phyloP scores from a whole-genome alignment of 192 early-diverging fungal species.

The Mortierella claussenii region DNA sequence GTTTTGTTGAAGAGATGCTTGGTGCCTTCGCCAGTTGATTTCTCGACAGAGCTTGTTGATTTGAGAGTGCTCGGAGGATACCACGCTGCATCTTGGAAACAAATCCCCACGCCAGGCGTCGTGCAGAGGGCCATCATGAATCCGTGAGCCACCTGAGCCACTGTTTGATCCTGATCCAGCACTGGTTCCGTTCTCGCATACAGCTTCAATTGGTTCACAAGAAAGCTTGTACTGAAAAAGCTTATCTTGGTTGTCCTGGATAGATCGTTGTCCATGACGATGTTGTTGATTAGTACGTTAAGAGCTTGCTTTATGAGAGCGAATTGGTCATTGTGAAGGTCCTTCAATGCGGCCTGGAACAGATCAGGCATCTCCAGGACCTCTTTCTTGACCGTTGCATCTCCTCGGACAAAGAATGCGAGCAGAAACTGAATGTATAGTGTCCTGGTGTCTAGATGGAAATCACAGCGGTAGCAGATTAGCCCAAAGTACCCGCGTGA shows the following conservation, averaged over 20 bases:
- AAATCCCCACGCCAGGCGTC: slow-evolving; percentile 77
- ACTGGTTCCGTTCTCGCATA: slow-evolving; percentile 63
- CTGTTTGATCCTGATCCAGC: slow-evolving; percentile 51
- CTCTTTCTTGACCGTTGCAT: slow-evolving; percentile 73
- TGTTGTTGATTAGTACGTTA: slow-evolving; percentile 59
- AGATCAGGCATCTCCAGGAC: slow-evolving; percentile 80
- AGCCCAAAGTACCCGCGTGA: background rate
- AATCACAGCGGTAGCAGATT: slow-evolving; percentile 9
- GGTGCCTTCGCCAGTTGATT: slow-evolving; percentile 29
- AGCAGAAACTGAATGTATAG: slow-evolving; percentile 80
- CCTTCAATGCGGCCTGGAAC: slow-evolving; percentile 73
- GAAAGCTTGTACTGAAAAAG: slow-evolving; percentile 78
- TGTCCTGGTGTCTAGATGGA: slow-evolving; percentile 70
- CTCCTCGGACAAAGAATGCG: slow-evolving; percentile 79
- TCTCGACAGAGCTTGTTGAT: slow-evolving; percentile 18
- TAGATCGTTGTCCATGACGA: slow-evolving; percentile 74
- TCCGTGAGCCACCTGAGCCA: slow-evolving; percentile 70
- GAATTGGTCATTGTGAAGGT: slow-evolving; percentile 71
- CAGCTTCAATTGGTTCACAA: slow-evolving; percentile 71
- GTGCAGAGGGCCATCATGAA: slow-evolving; percentile 82
- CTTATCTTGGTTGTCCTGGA: slow-evolving; percentile 64
- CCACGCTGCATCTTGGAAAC: slow-evolving; percentile 82
- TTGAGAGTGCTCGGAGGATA: slow-evolving; percentile 64
- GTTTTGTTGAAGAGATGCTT: slow-evolving; percentile 66
- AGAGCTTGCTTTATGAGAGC: slow-evolving; percentile 67